Percentiles rank a stretch among this genome's conserved stretches.
phyloP scores from a whole-genome alignment of 352 stramenopile genomes.

The Pythium folliculosum region DNA sequence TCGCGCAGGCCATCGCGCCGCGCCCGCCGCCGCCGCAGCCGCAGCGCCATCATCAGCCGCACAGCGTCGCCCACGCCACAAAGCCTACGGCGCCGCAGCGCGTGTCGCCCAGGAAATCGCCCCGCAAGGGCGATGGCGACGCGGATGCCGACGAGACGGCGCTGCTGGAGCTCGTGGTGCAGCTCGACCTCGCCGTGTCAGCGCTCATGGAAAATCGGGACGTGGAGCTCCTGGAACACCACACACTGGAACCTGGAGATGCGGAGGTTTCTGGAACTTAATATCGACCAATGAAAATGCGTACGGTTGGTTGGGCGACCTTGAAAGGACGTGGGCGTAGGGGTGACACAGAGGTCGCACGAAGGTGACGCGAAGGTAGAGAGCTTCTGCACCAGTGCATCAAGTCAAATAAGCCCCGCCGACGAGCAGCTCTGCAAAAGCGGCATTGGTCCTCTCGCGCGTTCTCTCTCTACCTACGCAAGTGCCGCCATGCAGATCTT shows the following conservation, averaged over 20 bases:
- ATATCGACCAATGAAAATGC: conserved; percentile 7
- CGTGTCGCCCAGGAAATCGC: no score
- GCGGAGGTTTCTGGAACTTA: conserved; percentile 9
- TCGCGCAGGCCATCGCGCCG: conserved; percentile 2
- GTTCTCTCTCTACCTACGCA: no score
- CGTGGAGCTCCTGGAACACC: background rate
- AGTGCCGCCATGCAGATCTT: conserved; percentile 62
- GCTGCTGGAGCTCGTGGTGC: conserved; percentile 30
- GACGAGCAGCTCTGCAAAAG: background rate
- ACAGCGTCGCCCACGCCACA: conserved; percentile 9
- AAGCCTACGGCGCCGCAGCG: no score
- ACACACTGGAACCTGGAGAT: conserved; percentile 6
- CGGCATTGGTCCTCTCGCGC: background rate
- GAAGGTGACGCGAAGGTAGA: conserved; percentile 36
- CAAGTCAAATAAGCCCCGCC: conserved; percentile 13
- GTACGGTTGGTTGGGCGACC: background rate
- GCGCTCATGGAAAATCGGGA: no score
- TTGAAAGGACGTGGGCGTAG: conserved; percentile 16
- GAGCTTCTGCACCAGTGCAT: conserved; percentile 67
- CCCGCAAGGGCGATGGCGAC: background rate
- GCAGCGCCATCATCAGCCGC: conserved; percentile 13
- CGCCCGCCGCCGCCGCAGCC: conserved; percentile 10
- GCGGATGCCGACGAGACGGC: conserved; percentile 17
- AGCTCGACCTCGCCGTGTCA: background rate
- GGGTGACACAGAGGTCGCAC: conserved; percentile 18